Base-by-base conservation (phyloP, 768 basidiomycete species). In the Amanita rimosa region DNA sequence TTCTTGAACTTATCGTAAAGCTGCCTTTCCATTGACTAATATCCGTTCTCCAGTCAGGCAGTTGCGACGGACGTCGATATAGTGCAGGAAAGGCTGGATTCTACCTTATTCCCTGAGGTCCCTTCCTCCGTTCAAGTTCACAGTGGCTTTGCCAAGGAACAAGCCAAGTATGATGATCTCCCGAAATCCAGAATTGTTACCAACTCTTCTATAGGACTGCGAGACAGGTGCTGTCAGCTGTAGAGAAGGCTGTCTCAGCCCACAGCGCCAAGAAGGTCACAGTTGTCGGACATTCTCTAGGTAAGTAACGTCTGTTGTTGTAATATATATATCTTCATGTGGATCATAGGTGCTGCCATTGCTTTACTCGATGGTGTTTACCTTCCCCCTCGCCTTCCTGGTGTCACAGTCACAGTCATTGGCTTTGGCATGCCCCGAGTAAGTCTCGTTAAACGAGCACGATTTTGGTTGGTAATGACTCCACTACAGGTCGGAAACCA, bases 361-460 rank as follows among this genome's bases (percentile, higher is more conserved):
- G 64, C 76, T 4, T 65, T 82, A 11, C 65, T 83, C 13, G 78
- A 81, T 48, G 64, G 72, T 9, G 66, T 82, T 34, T 80, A 72
- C 54, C 67, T 83, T 17, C 72, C 72, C 7, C 60, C 76, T 21
- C 72, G 77, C 55, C 60, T 81, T 33, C 62, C 68, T 40, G 63
- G 64, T 2, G 59, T 65, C 9, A 61, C 60, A 8, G 66, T 70
- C 56, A 62, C 48, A 34, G 60, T 60, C 10, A 58, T 72, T 44
- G 61, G 60, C 7, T 75, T 72, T 47, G 74, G 71, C 5, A 57
- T 71, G 58, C 71, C 73, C 21, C 60, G 72, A 33, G 72, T 70
- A 57, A 29, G 64, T 54, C 60, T 35, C 3, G n/a, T 38, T 13
- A 8, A 34, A 16, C n/a, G 16, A 27, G 10, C 38, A 16, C 13